Evolutionary conservation across 2,329 filamentous ascomycete species (phyloP).

Genomic region (Calonectria multiphialidica): DNA sequence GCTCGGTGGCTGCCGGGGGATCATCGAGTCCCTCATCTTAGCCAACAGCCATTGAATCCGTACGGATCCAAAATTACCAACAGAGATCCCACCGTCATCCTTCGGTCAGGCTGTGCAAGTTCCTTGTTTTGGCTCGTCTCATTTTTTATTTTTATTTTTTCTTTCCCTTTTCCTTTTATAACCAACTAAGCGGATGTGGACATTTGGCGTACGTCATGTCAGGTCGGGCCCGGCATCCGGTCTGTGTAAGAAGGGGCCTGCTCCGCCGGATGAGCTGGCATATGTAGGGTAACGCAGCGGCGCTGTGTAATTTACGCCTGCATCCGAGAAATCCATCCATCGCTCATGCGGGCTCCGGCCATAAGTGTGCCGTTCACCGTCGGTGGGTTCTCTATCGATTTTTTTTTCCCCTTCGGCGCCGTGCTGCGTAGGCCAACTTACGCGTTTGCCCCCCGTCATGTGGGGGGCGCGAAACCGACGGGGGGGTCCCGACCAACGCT

Average conservation of each 20-base stretch:
- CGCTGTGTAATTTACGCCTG: neutral
- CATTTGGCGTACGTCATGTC: neutral
- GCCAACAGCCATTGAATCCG: neutral
- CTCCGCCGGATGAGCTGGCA: neutral
- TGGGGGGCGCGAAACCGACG: slow-evolving; percentile 5
- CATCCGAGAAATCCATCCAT: neutral
- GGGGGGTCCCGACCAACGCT: neutral
- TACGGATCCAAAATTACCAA: neutral
- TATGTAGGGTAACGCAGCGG: slow-evolving; percentile 12
- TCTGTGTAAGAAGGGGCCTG: neutral
- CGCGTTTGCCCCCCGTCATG: neutral
- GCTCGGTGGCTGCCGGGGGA: neutral
- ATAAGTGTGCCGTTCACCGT: slow-evolving; percentile 6
- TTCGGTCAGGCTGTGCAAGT: neutral
- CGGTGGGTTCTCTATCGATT: slow-evolving; percentile 1
- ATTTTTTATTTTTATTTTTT: neutral
- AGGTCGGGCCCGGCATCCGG: neutral
- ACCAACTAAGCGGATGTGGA: neutral
- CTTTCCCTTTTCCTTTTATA: neutral
- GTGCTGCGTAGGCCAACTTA: slow-evolving; percentile 6
- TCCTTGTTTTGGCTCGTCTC: neutral
- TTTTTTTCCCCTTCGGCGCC: neutral
- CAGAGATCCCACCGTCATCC: neutral
- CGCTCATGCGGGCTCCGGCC: neutral
- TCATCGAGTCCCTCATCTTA: neutral